phyloP scores from a whole-genome alignment of 2,329 filamentous ascomycete species.

The Orbilia quercus region DNA sequence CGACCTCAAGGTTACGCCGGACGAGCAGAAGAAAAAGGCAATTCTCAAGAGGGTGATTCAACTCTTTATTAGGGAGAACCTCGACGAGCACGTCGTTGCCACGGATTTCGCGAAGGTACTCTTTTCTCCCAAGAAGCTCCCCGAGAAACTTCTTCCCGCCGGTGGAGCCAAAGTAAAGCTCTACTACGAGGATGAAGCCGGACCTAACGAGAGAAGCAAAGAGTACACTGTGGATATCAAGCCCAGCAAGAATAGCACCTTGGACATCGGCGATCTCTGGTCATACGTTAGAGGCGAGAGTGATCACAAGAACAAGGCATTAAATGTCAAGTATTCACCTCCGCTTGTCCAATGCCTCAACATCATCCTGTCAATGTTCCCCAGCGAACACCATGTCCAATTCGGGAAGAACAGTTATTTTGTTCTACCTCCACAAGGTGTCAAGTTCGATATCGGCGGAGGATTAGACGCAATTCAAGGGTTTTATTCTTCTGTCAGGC shows the following conservation, averaged over 20 bases:
- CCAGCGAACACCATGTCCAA: conserved; percentile 57
- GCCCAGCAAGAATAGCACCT: conserved; percentile 39
- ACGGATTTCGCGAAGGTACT: conserved; percentile 59
- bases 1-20: conserved; percentile 58
- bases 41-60: conserved; percentile 56
- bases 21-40: conserved; percentile 58
- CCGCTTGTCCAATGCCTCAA: conserved; percentile 58
- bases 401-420: conserved; percentile 60
- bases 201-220: conserved; percentile 56
- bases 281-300: conserved; percentile 57
- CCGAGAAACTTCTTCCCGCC: conserved; percentile 31
- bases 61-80: conserved; percentile 46
- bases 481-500: conserved; percentile 72
- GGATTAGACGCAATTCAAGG: conserved; percentile 72
- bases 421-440: conserved; percentile 59
- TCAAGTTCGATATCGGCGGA: conserved; percentile 63
- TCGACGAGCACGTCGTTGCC: conserved; percentile 54
- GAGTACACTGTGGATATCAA: conserved; percentile 58
- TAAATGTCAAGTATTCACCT: conserved; percentile 57
- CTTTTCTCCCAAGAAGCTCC: conserved; percentile 56
- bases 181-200: conserved; percentile 57
- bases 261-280: conserved; percentile 56
- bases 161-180: conserved; percentile 58
- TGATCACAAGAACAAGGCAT: conserved; percentile 55
- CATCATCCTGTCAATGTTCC: conserved; percentile 58